phyloP scores from a whole-genome alignment of 2,329 filamentous ascomycete species.

The Fusarium napiforme region DNA sequence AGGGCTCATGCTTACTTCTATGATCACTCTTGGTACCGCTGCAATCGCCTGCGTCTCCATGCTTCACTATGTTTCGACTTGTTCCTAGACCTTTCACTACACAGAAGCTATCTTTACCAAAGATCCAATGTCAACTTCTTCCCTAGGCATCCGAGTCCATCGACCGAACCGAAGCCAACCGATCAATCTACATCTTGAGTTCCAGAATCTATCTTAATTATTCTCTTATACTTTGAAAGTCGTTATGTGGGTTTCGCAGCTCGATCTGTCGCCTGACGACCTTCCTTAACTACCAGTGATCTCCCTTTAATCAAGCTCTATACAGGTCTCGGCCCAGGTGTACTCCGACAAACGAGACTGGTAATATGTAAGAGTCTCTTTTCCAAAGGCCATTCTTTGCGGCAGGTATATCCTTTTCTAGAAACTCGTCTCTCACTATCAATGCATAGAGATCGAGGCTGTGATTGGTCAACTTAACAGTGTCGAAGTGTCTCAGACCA shows the following conservation, averaged over 20 bases:
- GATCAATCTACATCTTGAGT: neutral
- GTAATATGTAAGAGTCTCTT: fast-evolving
- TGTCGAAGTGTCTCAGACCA: neutral
- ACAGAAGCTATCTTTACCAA: neutral
- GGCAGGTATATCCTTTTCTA: no score
- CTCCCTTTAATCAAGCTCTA: no score
- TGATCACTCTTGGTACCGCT: no score
- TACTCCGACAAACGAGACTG: neutral
- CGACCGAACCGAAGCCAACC: neutral
- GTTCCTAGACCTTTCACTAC: neutral
- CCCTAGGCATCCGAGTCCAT: neutral
- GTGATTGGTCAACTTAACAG: no score
- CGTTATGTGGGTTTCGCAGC: neutral
- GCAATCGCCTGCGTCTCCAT: fast-evolving
- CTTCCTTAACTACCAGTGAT: neutral
- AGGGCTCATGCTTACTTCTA: no score
- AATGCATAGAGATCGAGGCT: no score
- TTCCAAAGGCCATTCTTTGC: no score
- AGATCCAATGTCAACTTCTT: neutral
- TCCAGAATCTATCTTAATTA: no score
- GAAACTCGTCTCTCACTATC: no score
- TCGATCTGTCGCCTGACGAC: no score
- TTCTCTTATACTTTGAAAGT: fast-evolving
- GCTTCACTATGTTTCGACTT: neutral
- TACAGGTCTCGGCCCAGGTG: neutral